Evolutionary conservation across 2,329 filamentous ascomycete species (phyloP).

Genomic region (Thelonectria olida): DNA sequence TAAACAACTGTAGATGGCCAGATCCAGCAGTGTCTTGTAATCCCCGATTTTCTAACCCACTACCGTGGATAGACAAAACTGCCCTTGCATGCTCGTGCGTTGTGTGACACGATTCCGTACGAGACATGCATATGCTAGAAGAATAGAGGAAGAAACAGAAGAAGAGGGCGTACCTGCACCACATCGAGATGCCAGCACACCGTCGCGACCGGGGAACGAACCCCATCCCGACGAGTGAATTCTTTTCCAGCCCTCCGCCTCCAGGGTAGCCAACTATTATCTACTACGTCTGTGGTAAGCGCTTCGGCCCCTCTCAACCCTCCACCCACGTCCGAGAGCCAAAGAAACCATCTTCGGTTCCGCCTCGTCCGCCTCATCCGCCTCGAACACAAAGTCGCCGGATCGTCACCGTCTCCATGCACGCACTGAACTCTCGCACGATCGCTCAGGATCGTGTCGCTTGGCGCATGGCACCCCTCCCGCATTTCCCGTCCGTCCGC

Average conservation of each 20-base stretch:
- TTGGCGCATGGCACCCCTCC: slow-evolving; percentile 17
- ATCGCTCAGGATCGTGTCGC: not conserved
- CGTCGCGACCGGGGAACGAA: slow-evolving; percentile 6
- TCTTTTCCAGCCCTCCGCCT: not conserved
- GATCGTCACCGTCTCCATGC: not conserved
- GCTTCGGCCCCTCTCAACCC: not conserved
- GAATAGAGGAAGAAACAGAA: not conserved
- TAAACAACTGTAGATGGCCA: slow-evolving; percentile 6
- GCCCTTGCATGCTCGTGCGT: slow-evolving; percentile 21
- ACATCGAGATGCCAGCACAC: not conserved
- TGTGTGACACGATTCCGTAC: not conserved
- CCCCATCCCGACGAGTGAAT: slow-evolving; percentile 2
- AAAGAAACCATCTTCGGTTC: too few species aligned
- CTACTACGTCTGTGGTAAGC: too few species aligned
- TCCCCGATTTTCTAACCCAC: not conserved
- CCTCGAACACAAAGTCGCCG: not conserved
- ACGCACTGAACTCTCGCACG: slow-evolving; percentile 11
- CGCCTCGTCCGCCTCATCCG: too few species aligned
- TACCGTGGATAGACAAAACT: not conserved
- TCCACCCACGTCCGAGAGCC: not conserved
- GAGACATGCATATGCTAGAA: slow-evolving; percentile 9
- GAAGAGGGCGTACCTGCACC: too few species aligned
- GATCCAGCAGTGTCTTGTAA: not conserved
- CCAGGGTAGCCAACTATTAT: too few species aligned
- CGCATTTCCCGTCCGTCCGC: slow-evolving; percentile 20